phyloP scores from a whole-genome alignment of 768 basidiomycete genomes.

The Pisolithus sp. region DNA sequence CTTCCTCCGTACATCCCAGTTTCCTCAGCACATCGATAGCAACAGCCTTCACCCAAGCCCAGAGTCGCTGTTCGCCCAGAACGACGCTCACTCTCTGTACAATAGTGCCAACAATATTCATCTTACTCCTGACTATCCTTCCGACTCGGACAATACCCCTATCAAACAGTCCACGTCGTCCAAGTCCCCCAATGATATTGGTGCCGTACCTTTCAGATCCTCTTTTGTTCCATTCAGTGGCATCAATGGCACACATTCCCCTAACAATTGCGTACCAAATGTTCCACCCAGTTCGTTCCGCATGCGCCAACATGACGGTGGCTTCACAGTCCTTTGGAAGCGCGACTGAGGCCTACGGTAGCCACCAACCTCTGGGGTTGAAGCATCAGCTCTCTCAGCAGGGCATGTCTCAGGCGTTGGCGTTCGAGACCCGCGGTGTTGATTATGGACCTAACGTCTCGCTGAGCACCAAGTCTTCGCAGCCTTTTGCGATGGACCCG shows the following conservation, averaged over 20 bases:
- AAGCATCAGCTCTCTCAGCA: slow-evolving; percentile 31
- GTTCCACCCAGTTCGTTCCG: slow-evolving; percentile 30
- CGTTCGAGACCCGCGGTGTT: slow-evolving; percentile 23
- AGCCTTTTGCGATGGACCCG: slow-evolving; percentile 29
- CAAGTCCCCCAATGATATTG: slow-evolving; percentile 30
- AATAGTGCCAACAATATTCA: slow-evolving; percentile 32
- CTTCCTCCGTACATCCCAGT: slow-evolving; percentile 20
- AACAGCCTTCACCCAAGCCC: slow-evolving; percentile 29
- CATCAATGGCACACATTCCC: slow-evolving; percentile 18
- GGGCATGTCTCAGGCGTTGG: slow-evolving; percentile 16
- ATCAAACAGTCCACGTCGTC: slow-evolving; percentile 24
- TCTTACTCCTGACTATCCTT: slow-evolving; percentile 28
- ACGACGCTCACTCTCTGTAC: slow-evolving; percentile 34
- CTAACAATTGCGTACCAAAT: slow-evolving; percentile 22
- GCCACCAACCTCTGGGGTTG: slow-evolving; percentile 21
- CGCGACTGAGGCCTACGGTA: slow-evolving; percentile 19
- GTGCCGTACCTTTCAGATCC: slow-evolving; percentile 30
- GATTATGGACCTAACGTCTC: slow-evolving; percentile 29
- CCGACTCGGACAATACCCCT: slow-evolving; percentile 28
- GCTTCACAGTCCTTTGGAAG: slow-evolving; percentile 20
- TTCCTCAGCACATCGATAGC: slow-evolving; percentile 20
- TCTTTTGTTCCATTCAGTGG: slow-evolving; percentile 30
- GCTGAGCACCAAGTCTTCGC: slow-evolving; percentile 20
- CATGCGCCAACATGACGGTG: slow-evolving; percentile 28
- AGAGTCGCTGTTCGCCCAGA: slow-evolving; percentile 26